phyloP scores from a whole-genome alignment of 331 rosid species.

The Rhamnella rubrinervis region DNA sequence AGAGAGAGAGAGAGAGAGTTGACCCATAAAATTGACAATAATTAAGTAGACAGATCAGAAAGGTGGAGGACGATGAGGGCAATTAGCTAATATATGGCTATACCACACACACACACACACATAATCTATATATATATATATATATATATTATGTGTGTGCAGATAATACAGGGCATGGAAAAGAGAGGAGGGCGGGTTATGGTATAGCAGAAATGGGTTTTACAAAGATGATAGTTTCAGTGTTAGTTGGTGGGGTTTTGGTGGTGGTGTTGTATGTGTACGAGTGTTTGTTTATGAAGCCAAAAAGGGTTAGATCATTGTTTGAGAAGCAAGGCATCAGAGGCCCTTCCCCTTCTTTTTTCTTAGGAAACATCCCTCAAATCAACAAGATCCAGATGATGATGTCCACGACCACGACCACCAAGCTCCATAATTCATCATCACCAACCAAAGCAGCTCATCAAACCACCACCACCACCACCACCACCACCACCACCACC shows the following conservation, averaged over 20 bases:
- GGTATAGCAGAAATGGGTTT: not conserved
- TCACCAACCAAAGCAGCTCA: not conserved
- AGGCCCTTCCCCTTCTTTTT: slow-evolving; percentile 62
- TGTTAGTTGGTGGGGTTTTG: slow-evolving; percentile 33
- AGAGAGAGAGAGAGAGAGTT: too few species aligned
- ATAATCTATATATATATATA: too few species aligned
- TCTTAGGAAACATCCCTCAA: slow-evolving; percentile 57
- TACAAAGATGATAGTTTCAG: slow-evolving; percentile 13
- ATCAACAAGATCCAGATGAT: slow-evolving; percentile 38
- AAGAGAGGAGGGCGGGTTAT: not conserved
- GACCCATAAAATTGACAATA: too few species aligned
- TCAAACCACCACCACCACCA: not conserved
- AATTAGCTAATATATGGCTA: too few species aligned
- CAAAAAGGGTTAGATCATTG: slow-evolving; percentile 47
- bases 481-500: not conserved
- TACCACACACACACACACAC: too few species aligned
- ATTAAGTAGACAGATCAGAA: too few species aligned
- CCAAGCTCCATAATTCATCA: not conserved
- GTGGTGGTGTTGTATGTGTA: slow-evolving; percentile 21
- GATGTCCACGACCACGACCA: too few species aligned
- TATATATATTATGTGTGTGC: too few species aligned
- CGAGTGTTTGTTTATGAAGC: slow-evolving; percentile 32
- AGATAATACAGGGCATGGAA: not conserved
- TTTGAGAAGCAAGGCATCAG: slow-evolving; percentile 59
- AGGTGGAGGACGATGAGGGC: too few species aligned